Evolutionary conservation across 768 basidiomycete species (phyloP), one percentile per base, ranked within the genome.

Genomic region (Sistotremastrum niveocremeum): DNA sequence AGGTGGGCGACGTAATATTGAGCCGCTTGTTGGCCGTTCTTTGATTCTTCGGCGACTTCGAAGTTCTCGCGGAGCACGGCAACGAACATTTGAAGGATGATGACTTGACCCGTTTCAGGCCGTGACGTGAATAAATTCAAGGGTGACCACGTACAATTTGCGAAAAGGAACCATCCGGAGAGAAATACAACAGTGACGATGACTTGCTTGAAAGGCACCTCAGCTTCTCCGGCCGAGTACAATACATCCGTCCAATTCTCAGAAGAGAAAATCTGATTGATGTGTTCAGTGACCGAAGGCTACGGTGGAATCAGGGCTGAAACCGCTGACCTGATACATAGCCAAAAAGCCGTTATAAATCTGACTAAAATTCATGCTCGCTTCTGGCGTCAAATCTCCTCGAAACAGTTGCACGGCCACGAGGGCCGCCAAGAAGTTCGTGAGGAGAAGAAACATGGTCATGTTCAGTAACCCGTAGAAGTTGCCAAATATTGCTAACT

Each of bases 41-140:
- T 97, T 30, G 79, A 73, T 57, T 93, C 88, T 56, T 97, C 94
- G 0, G 89, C 89, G 4, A 95, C 78, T 28, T 81, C 72, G 55
- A 98, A 97, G 62, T 93, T 94, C 68, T 93, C 90, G 56, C 91
- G 87, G 69, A 95, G 90, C 39, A 94, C 90, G 34, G 94, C 94
- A 56, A 98, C 87, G 67, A 97, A 95, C 81, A 97, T 84, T 58
- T 94, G 90, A 42, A 94, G 60, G 6, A 94, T 71, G 55, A 94
- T 87, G 68, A 89, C 91, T 93, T 20, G 20, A 20, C 20, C 2
- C 20, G 20, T 20, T 20, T 20, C 20, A 20, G 32, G 34, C 37
- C 33, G 32, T 5, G 10, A 33, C 37, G 39, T 6, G 38, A 44
- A 47, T 9, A 43, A 36, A 10, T 30, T 12, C 34, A 20, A 46